These are phyloP conservation scores for Phoenix roebelenii DNA, from an alignment of 176 grass and related monocot genomes.

Conservation along the genomic window DNA sequence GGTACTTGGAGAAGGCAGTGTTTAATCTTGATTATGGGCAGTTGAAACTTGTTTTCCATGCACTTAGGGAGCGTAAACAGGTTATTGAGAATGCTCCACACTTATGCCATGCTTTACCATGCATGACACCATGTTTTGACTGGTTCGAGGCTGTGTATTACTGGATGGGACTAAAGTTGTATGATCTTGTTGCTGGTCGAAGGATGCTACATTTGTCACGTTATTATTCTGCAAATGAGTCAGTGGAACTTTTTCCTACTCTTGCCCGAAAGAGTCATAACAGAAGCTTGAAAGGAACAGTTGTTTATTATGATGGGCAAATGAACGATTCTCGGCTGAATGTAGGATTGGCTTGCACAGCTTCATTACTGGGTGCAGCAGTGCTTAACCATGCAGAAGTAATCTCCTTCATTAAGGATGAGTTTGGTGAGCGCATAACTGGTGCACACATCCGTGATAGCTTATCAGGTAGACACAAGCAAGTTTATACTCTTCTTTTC, in stretches of 20 bases:
- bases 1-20: constrained; percentile 95
- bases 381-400: constrained; percentile 96
- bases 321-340: constrained; percentile 93
- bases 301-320: constrained; percentile 96
- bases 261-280: constrained; percentile 52
- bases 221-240: constrained; percentile 92
- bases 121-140: constrained; percentile 98
- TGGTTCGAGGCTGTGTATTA: constrained; percentile 96
- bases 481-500: constrained; percentile 18
- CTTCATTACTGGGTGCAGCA: constrained; percentile 68
- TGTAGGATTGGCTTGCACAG: constrained; percentile 82
- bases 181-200: constrained; percentile 84
- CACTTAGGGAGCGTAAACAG: constrained; percentile 85
- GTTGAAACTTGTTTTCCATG: constrained; percentile 90
- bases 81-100: constrained; percentile 92
- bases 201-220: constrained; percentile 82
- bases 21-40: constrained; percentile 93
- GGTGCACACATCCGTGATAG: constrained; percentile 66
- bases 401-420: constrained; percentile 75
- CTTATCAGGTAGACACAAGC: constrained; percentile 80
- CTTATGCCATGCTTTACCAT: constrained; percentile 77
- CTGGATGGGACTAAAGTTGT: constrained; percentile 86
- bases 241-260: constrained; percentile 80
- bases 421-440: constrained; percentile 54
- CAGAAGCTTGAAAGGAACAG: constrained; percentile 76